phyloP scores from a whole-genome alignment of 352 stramenopile species.

The Phytophthora foliorum region DNA sequence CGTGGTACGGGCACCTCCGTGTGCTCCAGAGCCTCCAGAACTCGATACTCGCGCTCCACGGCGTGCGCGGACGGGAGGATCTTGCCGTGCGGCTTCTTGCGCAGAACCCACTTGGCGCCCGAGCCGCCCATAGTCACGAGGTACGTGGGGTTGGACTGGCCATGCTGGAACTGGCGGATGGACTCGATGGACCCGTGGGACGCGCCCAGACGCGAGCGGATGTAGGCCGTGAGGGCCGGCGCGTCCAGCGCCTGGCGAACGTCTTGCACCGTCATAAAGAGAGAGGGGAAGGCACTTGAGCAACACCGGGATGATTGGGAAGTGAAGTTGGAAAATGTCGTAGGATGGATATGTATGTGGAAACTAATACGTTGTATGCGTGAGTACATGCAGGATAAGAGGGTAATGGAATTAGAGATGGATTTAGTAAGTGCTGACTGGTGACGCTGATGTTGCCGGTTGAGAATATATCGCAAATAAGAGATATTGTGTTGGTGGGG shows the following conservation, averaged over 20 bases:
- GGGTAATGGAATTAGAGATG: not conserved
- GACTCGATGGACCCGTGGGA: conserved; percentile 63
- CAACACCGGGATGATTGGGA: conserved; percentile 11
- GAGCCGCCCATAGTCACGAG: conserved; percentile 69
- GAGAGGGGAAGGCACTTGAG: conserved; percentile 10
- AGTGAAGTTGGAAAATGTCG: conserved; percentile 25
- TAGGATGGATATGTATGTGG: not conserved
- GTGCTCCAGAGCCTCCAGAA: conserved; percentile 74
- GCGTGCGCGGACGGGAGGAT: conserved; percentile 86
- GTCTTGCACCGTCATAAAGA: conserved; percentile 55
- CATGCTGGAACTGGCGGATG: conserved; percentile 87
- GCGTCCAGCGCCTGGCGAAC: conserved; percentile 67
- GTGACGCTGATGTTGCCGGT: not conserved
- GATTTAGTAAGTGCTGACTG: not conserved
- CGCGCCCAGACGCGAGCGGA: conserved; percentile 56
- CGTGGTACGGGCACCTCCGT: conserved; percentile 76
- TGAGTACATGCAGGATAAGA: not conserved
- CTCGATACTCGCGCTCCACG: conserved; percentile 81
- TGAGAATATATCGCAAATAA: not conserved
- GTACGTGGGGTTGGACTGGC: conserved; percentile 92
- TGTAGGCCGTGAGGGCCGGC: conserved; percentile 54
- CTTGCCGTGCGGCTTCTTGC: conserved; percentile 86
- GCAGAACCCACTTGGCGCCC: conserved; percentile 76
- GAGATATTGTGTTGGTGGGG: conserved; percentile 1
- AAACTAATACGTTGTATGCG: not conserved